Base-by-base conservation (phyloP, 805 yeast genomes). In the Candida corydali region DNA sequence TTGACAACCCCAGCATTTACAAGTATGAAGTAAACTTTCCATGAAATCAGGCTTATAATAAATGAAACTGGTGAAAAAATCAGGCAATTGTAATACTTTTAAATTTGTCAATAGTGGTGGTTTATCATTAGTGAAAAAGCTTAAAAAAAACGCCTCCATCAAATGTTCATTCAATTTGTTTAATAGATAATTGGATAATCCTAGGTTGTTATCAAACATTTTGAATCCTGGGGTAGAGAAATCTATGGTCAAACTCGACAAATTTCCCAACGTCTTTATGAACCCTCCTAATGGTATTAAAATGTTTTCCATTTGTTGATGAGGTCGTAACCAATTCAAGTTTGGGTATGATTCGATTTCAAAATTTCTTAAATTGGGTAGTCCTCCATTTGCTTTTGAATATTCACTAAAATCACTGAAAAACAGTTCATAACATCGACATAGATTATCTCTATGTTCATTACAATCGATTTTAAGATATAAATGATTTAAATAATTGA, bases 41-140 rank as follows among this genome's bases (percentile, higher is more conserved):
- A 50, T 55, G 36, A 63, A 63, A 37, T 55, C 58, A 9, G 66
- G 65, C 36, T 61, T 58, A 38, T 63, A 63, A 45, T 59, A 63
- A 16, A 62, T 47, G 44, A 61, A 62, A 6, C 65, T 56, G 5
- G 65, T 60, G 26, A 62, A 46, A 33, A 62, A 61, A 41, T 63
- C 68, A 4, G 63, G 61, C 12, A 62, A 35, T 37, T 55, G 61
- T 29, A 61, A 42, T 4, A 57, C 48, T 29, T 37, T 47, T 17
- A 61, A 40, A 23, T 44, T 52, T 10, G 20, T 16, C 16, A 39
- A 15, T 4, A 50, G 42, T 8, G 44, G 34, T 18, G 27, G 31
- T 12, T 38, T 39, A 4, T 36, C 17, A 23, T 26, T 37, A 2
- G 46, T 38, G 29, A 55, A 48, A 34, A 60, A 52, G 14, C 54